phyloP scores from a whole-genome alignment of 306 rosid genomes.

The Vigna reflexopilosa region DNA sequence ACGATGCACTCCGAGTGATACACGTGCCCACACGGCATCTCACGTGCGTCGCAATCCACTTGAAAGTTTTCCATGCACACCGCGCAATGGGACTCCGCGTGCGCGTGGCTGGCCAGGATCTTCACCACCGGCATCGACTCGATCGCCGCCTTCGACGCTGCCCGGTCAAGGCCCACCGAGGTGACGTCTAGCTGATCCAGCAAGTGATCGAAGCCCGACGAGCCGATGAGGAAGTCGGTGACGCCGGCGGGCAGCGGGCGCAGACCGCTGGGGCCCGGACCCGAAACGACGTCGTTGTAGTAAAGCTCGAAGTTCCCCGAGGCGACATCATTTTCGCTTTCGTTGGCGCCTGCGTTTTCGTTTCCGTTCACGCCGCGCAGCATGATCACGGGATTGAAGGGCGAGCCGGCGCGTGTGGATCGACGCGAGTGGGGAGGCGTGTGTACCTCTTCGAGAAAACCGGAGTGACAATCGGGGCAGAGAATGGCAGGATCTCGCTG shows the following conservation, averaged over 20 bases:
- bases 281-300: slow-evolving; percentile 65
- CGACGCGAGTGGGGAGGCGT: slow-evolving; percentile 57
- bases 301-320: slow-evolving; percentile 66
- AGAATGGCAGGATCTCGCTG: slow-evolving; percentile 29
- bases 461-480: slow-evolving; percentile 69
- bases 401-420: slow-evolving; percentile 56
- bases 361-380: slow-evolving; percentile 53
- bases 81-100: slow-evolving; percentile 69
- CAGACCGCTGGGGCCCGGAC: slow-evolving; percentile 50
- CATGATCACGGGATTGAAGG: slow-evolving; percentile 69
- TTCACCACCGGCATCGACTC: slow-evolving; percentile 72
- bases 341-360: neutral
- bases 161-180: slow-evolving; percentile 56
- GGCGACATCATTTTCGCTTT: slow-evolving; percentile 47
- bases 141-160: slow-evolving; percentile 72
- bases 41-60: slow-evolving; percentile 68
- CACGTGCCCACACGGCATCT: slow-evolving; percentile 81
- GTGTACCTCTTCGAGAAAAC: slow-evolving; percentile 63
- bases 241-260: slow-evolving; percentile 65
- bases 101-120: slow-evolving; percentile 54
- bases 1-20: slow-evolving; percentile 73
- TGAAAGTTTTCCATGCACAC: slow-evolving; percentile 70
- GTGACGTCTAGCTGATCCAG: slow-evolving; percentile 65
- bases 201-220: slow-evolving; percentile 72
- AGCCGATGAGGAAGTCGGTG: slow-evolving; percentile 69